phyloP scores from a whole-genome alignment of 768 basidiomycete genomes.

The Agaricus bisporus region DNA sequence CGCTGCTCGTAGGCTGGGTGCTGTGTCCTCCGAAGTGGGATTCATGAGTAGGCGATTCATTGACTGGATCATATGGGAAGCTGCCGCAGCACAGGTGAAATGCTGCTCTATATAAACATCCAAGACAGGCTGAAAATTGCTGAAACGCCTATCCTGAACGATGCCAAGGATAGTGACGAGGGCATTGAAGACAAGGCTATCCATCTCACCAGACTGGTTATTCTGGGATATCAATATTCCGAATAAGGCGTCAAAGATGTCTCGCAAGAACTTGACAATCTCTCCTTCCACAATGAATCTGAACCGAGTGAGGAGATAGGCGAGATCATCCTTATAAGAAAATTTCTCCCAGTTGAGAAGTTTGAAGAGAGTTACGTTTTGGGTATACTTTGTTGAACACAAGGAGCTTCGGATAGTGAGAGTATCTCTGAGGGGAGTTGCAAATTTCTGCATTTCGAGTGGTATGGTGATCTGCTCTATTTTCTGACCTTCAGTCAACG shows the following conservation, averaged over 20 bases:
- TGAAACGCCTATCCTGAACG: conserved; percentile 90
- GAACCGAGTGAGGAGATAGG: conserved; percentile 74
- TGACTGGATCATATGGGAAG: conserved; percentile 79
- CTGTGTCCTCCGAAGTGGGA: conserved; percentile 66
- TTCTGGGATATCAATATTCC: conserved; percentile 72
- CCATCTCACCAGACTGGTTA: conserved; percentile 75
- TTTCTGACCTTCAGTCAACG: conserved; percentile 48
- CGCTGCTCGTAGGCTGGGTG: conserved; percentile 76
- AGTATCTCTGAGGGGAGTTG: conserved; percentile 70
- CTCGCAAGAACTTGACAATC: conserved; percentile 86
- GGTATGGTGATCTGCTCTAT: conserved; percentile 54
- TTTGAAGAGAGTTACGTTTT: conserved; percentile 78
- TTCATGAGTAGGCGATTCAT: conserved; percentile 78
- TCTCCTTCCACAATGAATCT: conserved; percentile 92
- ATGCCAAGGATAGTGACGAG: conserved; percentile 90
- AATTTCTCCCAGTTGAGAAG: conserved; percentile 74
- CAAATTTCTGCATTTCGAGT: conserved; percentile 55
- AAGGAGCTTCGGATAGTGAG: conserved; percentile 82
- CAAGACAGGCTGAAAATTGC: conserved; percentile 89
- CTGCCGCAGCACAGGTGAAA: conserved; percentile 75
- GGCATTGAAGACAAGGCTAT: conserved; percentile 83
- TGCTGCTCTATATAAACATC: conserved; percentile 92
- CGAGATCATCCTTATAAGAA: conserved; percentile 60
- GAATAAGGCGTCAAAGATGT: conserved; percentile 92
- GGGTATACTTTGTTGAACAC: conserved; percentile 89